Base-by-base conservation (phyloP, 306 rosid genomes). In the Crotalaria pallida region DNA sequence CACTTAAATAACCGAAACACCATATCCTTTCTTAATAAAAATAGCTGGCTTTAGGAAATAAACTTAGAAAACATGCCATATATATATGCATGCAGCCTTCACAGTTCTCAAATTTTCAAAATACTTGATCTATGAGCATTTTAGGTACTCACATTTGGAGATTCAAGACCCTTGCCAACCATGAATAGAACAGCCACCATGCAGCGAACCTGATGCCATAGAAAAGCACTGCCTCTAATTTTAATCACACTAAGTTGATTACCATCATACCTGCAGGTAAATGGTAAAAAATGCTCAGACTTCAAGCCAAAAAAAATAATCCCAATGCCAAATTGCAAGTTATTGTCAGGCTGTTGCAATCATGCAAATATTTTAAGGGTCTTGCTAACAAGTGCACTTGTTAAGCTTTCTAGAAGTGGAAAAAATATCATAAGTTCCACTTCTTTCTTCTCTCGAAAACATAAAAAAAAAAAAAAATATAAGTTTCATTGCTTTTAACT, bases 121-220 rank as follows among this genome's bases (percentile, higher is more conserved):
- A 41, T 71, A 45, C 77, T 72, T 43, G 21, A 51, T 43, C 52
- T 24, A 49, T 49, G 60, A 77, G 53, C 64, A 69, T 41, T 36
- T 40, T 61, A 47, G 56, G 47, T 68, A 79, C 98, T 15, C 71
- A 93, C 98, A 81, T 90, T 82, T 65, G 97, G 94, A 81, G 87
- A 84, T 84, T 93, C 98, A 70, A 85, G 84, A 70, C 87, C 96
- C 85, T 78, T 89, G 73, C 98, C 98, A 49, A 90, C 78, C 94
- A 90, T 85, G 79, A 90, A 91, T 43, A 93, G 77, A 65, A 85
- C 82, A 48, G 94, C 90, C 41, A 90, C 96, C 89, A 93, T 90
- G 89, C 97, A 90, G 63, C 98, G 93, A 57, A 93, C 92, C 76
- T 93, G 98, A 78, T 93, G 98, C 98, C 98, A 93, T 7, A 93